Percentiles rank a stretch among this genome's conserved stretches.
Evolutionary conservation across 176 grass and related monocot species (phyloP).

Genomic region (Avena sativa): DNA sequence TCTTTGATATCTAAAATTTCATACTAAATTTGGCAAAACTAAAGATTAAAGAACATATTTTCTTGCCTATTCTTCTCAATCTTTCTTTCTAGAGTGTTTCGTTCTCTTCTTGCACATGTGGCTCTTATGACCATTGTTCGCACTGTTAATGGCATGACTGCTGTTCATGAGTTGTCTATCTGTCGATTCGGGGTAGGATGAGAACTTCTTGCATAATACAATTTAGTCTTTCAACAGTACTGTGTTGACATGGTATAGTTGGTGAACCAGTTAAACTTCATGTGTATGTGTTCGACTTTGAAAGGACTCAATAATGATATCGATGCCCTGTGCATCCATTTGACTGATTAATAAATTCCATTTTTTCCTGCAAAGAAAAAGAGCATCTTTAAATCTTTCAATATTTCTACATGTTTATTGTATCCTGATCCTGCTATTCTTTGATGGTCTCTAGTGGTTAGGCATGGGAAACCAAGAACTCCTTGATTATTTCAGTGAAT

Average conservation of each 20-base stretch:
- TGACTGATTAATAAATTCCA: not conserved
- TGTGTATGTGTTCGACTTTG: not conserved
- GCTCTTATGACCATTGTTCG: no score
- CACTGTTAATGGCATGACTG: no score
- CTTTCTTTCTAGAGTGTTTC: not conserved
- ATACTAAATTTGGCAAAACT: constrained; percentile 1
- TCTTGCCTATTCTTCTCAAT: constrained; percentile 7
- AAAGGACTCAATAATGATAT: not conserved
- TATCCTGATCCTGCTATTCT: constrained; percentile 36
- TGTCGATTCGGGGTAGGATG: not conserved
- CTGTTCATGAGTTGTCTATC: not conserved
- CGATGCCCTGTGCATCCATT: not conserved
- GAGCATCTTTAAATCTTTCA: constrained; percentile 1
- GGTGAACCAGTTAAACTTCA: not conserved
- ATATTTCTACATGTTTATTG: not conserved
- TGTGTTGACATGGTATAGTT: constrained; percentile 8
- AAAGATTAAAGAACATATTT: not conserved
- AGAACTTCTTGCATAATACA: not conserved
- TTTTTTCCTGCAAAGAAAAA: not conserved
- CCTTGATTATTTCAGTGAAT: constrained; percentile 73
- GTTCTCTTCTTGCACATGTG: no score
- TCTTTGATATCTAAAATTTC: not conserved
- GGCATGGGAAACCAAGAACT: constrained; percentile 96
- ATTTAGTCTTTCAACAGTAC: not conserved
- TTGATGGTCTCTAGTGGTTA: constrained; percentile 60